These are phyloP conservation scores for Kwoniella mangroviensis DNA, from an alignment of 768 basidiomycete species.

Conservation along the genomic window DNA sequence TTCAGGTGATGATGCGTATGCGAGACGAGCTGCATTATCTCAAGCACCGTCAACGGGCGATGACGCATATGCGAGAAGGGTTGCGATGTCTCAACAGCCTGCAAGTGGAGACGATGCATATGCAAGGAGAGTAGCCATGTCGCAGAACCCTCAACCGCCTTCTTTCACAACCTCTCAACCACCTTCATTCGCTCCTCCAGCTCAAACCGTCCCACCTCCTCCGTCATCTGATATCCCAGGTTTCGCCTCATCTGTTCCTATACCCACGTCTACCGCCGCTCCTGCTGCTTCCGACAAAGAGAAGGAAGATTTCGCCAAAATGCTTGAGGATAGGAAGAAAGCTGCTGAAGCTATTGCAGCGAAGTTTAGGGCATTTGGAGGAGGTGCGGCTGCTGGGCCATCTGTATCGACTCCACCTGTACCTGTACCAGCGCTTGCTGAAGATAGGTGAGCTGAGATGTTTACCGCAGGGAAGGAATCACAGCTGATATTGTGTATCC, in stretches of 20 bases:
- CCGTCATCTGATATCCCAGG: conserved; percentile 28
- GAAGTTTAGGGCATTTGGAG: conserved; percentile 40
- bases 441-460: conserved; percentile 41
- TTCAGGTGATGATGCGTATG: conserved; percentile 34
- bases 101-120: conserved; percentile 51
- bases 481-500: conserved; percentile 3
- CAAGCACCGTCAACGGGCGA: conserved; percentile 39
- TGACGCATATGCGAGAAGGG: conserved; percentile 44
- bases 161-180: conserved; percentile 11
- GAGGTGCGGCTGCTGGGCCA: conserved; percentile 20
- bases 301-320: conserved; percentile 35
- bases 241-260: conserved; percentile 14
- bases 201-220: background rate
- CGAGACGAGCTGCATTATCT: conserved; percentile 31
- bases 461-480: background rate
- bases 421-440: conserved; percentile 14
- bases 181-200: conserved; percentile 18
- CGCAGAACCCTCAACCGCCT: conserved; percentile 23
- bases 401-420: conserved; percentile 16
- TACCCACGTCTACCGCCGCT: background rate
- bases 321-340: conserved; percentile 45
- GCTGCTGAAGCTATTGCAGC: conserved; percentile 56
- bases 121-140: conserved; percentile 45
- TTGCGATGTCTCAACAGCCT: conserved; percentile 43
- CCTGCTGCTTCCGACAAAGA: background rate